phyloP scores from a whole-genome alignment of 73 alveolate genomes.

The Effrenium voratum region DNA sequence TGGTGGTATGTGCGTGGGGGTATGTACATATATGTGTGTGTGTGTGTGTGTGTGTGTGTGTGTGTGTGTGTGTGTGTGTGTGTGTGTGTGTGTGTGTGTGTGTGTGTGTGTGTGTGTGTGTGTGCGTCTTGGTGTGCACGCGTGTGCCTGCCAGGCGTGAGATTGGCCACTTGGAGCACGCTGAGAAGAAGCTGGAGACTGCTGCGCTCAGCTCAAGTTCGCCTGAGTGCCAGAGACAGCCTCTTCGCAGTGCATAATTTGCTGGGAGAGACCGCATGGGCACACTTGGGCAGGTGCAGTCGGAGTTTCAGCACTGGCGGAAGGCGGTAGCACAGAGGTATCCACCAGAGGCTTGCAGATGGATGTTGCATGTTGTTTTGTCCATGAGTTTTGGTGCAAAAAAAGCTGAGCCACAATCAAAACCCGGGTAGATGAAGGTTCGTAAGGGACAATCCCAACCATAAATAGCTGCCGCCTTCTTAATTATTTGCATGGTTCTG shows the following conservation, averaged over 20 bases:
- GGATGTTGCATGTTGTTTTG: neutral
- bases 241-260: neutral
- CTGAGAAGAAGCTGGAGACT: slow-evolving; percentile 79
- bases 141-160: slow-evolving; percentile 52
- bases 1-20: no score
- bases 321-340: slow-evolving; percentile 46
- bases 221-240: neutral
- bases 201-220: neutral
- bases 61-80: no score
- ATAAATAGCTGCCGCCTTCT: no score
- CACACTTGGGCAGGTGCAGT: slow-evolving; percentile 29
- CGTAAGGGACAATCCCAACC: no score
- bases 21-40: no score
- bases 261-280: neutral
- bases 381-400: neutral
- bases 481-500: no score
- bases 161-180: slow-evolving; percentile 71
- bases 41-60: no score
- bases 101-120: no score
- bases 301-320: slow-evolving; percentile 75
- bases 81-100: no score
- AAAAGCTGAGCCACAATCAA: no score
- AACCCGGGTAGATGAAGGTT: no score
- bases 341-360: slow-evolving; percentile 21
- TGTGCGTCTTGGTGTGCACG: no score